Conservation (phyloP, 441 rosid genomes). For the Capsella rubella region DNA sequence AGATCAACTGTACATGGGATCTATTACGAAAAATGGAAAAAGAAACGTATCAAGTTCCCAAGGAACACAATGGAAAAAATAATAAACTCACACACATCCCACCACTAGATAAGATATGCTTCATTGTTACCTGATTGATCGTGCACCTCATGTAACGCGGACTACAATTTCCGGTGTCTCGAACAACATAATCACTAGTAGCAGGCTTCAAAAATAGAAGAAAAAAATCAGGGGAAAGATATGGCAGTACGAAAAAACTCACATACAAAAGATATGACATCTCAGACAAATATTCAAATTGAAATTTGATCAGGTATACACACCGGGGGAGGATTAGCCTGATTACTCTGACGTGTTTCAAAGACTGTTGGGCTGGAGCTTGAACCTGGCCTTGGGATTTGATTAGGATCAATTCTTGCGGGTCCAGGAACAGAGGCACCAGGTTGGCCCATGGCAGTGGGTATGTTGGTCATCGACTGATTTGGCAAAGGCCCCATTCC, state of each 20-base stretch:
- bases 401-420: slow-evolving; percentile 60
- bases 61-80: slow-evolving; percentile 15
- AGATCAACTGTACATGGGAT: slow-evolving; percentile 88
- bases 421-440: slow-evolving; percentile 55
- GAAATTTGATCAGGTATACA: slow-evolving; percentile 37
- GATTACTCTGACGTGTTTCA: slow-evolving; percentile 66
- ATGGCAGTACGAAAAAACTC: slow-evolving; percentile 11
- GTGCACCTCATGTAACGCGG: slow-evolving; percentile 71
- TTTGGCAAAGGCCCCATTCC: slow-evolving; percentile 61
- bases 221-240: slow-evolving; percentile 19
- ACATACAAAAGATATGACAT: slow-evolving; percentile 26
- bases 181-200: slow-evolving; percentile 61
- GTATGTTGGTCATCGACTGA: slow-evolving; percentile 57
- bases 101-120: slow-evolving; percentile 7
- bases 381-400: slow-evolving; percentile 69
- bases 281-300: slow-evolving; percentile 26
- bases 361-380: slow-evolving; percentile 52
- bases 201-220: slow-evolving; percentile 61
- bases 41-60: slow-evolving; percentile 10
- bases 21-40: slow-evolving; percentile 47
- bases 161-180: slow-evolving; percentile 72
- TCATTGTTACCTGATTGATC: slow-evolving; percentile 56
- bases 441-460: slow-evolving; percentile 59
- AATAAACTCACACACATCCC: slow-evolving; percentile 21
- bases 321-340: slow-evolving; percentile 74